Percentiles rank a stretch among this genome's conserved stretches.
Evolutionary conservation across 1,284 basidiomycete species (phyloP).

Genomic region (Golubevia pallescens): DNA sequence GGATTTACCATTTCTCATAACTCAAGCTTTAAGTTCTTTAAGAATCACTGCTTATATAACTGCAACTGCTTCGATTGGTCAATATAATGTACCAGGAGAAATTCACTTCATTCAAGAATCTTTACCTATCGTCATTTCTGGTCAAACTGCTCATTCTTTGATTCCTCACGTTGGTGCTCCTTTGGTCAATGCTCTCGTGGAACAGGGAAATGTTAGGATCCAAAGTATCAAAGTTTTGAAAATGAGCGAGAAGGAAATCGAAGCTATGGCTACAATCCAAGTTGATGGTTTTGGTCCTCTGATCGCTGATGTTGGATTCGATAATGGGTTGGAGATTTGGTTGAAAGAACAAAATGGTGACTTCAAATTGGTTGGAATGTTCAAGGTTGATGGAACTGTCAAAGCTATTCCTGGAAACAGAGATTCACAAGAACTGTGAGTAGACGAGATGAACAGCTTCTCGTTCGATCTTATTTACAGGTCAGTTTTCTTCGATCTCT

Average conservation of each 20-base stretch:
- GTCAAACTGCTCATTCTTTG: conserved; percentile 31
- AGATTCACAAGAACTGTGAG: too few relatives aligned
- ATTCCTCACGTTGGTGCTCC: conserved; percentile 36
- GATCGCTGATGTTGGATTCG: conserved; percentile 28
- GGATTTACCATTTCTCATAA: conserved; percentile 27
- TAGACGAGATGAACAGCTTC: too few relatives aligned
- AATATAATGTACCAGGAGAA: conserved; percentile 32
- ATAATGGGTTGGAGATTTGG: conserved; percentile 14
- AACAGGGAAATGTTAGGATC: conserved; percentile 32
- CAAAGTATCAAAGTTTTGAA: conserved; percentile 28
- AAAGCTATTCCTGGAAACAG: too few relatives aligned
- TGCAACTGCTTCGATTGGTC: conserved; percentile 27
- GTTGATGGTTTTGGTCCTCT: conserved; percentile 42
- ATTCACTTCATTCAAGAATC: conserved; percentile 35
- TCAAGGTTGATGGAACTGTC: too few relatives aligned
- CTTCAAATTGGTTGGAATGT: too few relatives aligned
- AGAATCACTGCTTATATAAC: conserved; percentile 30
- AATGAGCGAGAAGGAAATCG: conserved; percentile 40
- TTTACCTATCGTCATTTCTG: conserved; percentile 43
- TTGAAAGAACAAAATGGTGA: too few relatives aligned
- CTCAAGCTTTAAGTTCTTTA: conserved; percentile 19
- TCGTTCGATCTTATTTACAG: too few relatives aligned
- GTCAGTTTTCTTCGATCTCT: too few relatives aligned
- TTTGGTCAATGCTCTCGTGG: conserved; percentile 33
- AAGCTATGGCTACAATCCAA: conserved; percentile 26